Evolutionary conservation across 2,329 filamentous ascomycete genomes (phyloP).

Genomic region (Xylariaceae sp.): DNA sequence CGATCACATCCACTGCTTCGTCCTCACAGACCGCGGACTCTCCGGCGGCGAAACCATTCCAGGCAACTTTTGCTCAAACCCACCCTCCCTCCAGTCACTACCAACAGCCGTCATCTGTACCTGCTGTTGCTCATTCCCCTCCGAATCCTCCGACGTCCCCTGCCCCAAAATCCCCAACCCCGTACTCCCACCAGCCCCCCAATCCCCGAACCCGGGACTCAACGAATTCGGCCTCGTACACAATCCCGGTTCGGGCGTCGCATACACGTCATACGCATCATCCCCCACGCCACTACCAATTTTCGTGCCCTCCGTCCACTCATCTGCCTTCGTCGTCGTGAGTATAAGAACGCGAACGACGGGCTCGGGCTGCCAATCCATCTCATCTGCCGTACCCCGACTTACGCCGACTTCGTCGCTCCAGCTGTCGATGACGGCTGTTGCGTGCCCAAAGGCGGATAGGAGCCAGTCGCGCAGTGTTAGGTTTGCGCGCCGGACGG

Average conservation of each 20-base stretch:
- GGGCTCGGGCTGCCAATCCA: constrained; percentile 34
- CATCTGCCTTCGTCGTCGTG: background rate
- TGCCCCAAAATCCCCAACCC: too few relatives aligned
- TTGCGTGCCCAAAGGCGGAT: constrained; percentile 3
- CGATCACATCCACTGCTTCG: background rate
- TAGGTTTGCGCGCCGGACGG: constrained; percentile 28
- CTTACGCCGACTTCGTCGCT: constrained; percentile 27
- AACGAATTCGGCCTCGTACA: background rate
- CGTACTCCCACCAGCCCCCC: background rate
- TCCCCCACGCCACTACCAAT: background rate
- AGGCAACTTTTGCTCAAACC: background rate
- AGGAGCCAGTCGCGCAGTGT: constrained; percentile 23
- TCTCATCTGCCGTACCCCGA: constrained; percentile 26
- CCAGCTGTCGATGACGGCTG: constrained; percentile 21
- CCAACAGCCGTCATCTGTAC: background rate
- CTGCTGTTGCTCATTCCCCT: background rate
- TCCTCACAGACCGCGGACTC: constrained; percentile 3
- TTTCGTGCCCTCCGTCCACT: background rate
- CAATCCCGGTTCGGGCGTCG: background rate
- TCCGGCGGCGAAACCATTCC: constrained; percentile 8
- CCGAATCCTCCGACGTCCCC: background rate
- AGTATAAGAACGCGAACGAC: constrained; percentile 26
- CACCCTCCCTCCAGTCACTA: background rate
- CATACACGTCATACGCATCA: background rate
- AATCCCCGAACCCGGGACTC: background rate